Evolutionary conservation across 768 basidiomycete species (phyloP), one percentile per base, ranked within the genome.

Genomic region (Suillus sp.): DNA sequence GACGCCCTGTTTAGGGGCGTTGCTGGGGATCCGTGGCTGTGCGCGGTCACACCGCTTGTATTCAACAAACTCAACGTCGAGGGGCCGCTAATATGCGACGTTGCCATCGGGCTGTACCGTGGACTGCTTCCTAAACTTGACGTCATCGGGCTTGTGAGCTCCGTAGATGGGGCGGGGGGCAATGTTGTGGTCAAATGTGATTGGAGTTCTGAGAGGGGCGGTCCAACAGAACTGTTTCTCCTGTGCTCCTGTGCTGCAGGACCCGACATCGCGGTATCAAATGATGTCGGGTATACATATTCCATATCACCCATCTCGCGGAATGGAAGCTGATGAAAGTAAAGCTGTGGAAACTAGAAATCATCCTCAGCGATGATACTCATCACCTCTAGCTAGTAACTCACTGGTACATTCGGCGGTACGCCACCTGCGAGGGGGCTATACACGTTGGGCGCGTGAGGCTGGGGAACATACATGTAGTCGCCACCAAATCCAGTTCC

Each of bases 11-110:
- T 65, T 62, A 76, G 69, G 67, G 66, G 60, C 30, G 61, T 34
- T 20, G 56, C 25, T 20, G n/a, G 37, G 10, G 62, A 34, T n/a
- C n/a, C n/a, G 64, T 66, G 70, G 74, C 73, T 73, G 64, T 71
- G 54, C 34, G 16, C 53, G 9, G 40, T 32, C 25, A 37, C 51
- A 13, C 25, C 56, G 56, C 37, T 40, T 37, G 54, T 37, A 55
- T 59, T 51, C 51, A 57, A 38, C n/a, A 62, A 34, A 18, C 53
- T 59, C 8, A 16, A 9, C 9, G 20, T 66, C 55, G 55, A 64
- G 61, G 71, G 70, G 66, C 25, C 51, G 40, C 47, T 54, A 30
- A 40, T 57, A 22, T 40, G 35, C 22, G 37, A 48, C 47, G 40
- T 30, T 47, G 34, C 54, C 37, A 43, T 58, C 56, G 62, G 27